Evolutionary conservation across 352 stramenopile genomes (phyloP), one percentile per base, ranked within the genome.

Genomic region (Globisporangium apiculatum): DNA sequence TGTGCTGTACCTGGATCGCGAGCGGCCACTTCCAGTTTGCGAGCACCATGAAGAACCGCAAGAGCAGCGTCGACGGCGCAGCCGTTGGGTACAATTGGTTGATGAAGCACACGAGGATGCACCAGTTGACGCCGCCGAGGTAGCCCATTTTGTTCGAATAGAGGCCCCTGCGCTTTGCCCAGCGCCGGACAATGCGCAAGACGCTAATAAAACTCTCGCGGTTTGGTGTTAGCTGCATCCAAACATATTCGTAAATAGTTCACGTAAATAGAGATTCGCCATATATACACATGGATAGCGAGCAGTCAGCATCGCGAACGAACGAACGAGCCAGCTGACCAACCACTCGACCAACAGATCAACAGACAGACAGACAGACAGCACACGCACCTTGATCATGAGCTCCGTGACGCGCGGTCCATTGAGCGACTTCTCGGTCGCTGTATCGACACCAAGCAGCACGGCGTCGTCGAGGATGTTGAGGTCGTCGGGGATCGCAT

Each of bases 61-160:
- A 61, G 38, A 96, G 61, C 40, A 96, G 64, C 24, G 86, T 95
- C 35, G 87, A 92, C 0, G 87, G 83, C 10, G 85, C 85, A 8
- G 87, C 87, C 4, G 82, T 94, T 24, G 87, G 87, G 68, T 95
- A 95, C 53, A 96, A 58, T 56, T 95, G 86, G 48, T 95, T 98
- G 51, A 99, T 91, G 53, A 97, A 98, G 63, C 90, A 97, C 31
- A 98, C 95, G 51, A 99, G 75, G 64, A 99, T 99, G 58, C 96
- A 98, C 77, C 86, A 99, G 73, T 99, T 99, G 17, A 99, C 91
- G 64, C 97, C 97, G 53, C 97, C 97, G 3, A 99, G 72, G 67
- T 99, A 99, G 9, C 97, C 97, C 72, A 99, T 94, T 63, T 99
- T 98, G 83, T 99, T 99, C 49, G 90, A 98, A 74, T 99, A 99